These are phyloP conservation scores for Wallacemonas sp. DNA, from an alignment of 208 protist species.

Conservation along the genomic window DNA sequence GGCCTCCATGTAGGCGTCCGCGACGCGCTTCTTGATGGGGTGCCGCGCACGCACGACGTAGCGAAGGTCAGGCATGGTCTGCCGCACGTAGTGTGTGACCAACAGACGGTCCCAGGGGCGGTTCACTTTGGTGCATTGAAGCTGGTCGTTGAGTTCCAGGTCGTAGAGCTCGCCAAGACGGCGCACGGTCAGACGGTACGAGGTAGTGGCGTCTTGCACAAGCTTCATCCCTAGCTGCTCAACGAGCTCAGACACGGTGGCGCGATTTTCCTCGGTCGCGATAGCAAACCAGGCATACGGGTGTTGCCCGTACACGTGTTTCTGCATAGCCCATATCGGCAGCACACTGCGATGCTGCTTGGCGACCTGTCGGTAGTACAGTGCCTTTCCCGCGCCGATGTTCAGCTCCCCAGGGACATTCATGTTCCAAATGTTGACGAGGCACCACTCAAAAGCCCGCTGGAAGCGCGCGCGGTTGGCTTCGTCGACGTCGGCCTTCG, in stretches of 20 bases:
- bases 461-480: conserved; percentile 80
- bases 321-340: conserved; percentile 78
- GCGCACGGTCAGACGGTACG: conserved; percentile 64
- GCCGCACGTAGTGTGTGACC: conserved; percentile 82
- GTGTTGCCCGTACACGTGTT: conserved; percentile 75
- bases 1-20: conserved; percentile 70
- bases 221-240: conserved; percentile 58
- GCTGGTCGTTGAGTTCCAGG: conserved; percentile 77
- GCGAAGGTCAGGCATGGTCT: conserved; percentile 83
- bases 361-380: conserved; percentile 80
- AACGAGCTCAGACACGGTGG: conserved; percentile 54
- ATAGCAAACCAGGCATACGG: conserved; percentile 90
- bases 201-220: conserved; percentile 70
- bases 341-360: conserved; percentile 87
- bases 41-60: conserved; percentile 81
- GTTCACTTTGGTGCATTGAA: conserved; percentile 72
- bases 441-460: conserved; percentile 74
- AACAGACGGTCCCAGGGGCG: conserved; percentile 87
- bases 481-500: conserved; percentile 50
- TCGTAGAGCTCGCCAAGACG: conserved; percentile 65
- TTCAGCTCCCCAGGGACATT: conserved; percentile 89
- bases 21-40: conserved; percentile 85
- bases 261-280: conserved; percentile 62
- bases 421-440: conserved; percentile 90
- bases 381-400: conserved; percentile 74